Percentiles rank a stretch among this genome's conserved stretches.
These are phyloP conservation scores for Solanum pinnatisectum DNA, from an alignment of 257 asterid genomes.

Conservation along the genomic window DNA sequence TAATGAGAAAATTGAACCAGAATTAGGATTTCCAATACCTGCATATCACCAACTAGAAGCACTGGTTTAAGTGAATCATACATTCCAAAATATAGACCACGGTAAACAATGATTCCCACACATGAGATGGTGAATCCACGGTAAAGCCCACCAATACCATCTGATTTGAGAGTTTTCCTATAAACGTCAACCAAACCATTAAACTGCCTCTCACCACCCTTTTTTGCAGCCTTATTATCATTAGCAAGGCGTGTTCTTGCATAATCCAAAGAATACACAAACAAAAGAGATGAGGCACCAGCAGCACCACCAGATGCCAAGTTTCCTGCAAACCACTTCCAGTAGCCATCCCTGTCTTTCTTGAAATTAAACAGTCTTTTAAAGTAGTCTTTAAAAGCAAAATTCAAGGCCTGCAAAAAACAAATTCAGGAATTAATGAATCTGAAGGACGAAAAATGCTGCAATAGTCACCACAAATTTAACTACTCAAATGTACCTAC, in stretches of 20 bases:
- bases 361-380: conserved; percentile 63
- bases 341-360: conserved; percentile 61
- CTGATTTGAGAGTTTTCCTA: conserved; percentile 52
- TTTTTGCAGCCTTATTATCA: conserved; percentile 58
- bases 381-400: conserved; percentile 73
- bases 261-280: conserved; percentile 61
- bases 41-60: conserved; percentile 35
- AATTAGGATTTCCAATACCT: conserved; percentile 22
- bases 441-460: conserved; percentile 1
- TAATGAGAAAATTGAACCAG: not conserved
- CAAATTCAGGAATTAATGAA: not conserved
- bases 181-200: conserved; percentile 67
- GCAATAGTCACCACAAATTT: not conserved
- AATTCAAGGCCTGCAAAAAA: conserved; percentile 59
- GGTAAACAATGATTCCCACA: conserved; percentile 68
- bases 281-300: conserved; percentile 60
- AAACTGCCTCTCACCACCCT: conserved; percentile 77
- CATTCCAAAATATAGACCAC: conserved; percentile 83
- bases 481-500: not conserved
- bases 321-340: conserved; percentile 80
- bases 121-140: conserved; percentile 70
- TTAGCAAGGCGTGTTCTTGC: conserved; percentile 72
- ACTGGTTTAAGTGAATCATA: conserved; percentile 75
- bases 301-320: conserved; percentile 74
- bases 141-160: conserved; percentile 63